phyloP scores from a whole-genome alignment of 2,329 filamentous ascomycete genomes.

The Apiospora rasikravindrae region DNA sequence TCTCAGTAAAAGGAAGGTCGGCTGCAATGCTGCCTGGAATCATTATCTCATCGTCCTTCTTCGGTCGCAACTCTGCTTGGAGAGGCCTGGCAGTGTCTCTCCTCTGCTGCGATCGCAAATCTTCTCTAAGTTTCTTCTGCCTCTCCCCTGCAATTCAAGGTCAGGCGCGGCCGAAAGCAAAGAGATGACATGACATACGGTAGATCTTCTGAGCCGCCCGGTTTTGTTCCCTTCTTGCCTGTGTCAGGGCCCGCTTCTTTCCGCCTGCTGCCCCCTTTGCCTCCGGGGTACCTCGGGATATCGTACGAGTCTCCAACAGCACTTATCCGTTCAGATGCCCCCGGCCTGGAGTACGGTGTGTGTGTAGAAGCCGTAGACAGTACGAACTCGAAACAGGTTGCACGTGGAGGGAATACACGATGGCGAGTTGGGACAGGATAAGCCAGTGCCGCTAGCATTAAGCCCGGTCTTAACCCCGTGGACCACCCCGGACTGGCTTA shows the following conservation, averaged over 20 bases:
- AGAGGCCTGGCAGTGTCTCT: not conserved
- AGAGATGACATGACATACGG: constrained; percentile 29
- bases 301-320: not conserved
- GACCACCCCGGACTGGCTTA: not conserved
- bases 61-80: not conserved
- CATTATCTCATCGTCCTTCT: not conserved
- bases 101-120: not conserved
- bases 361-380: not conserved
- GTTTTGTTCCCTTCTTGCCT: constrained; percentile 45
- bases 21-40: not conserved
- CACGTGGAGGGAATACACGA: not conserved
- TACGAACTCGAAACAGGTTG: no score
- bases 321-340: not conserved
- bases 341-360: not conserved
- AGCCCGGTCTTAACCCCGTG: constrained; percentile 15
- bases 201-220: constrained; percentile 41
- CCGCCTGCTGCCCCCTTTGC: not conserved
- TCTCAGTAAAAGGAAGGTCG: not conserved
- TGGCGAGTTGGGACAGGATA: not conserved
- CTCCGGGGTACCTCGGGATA: not conserved
- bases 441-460: not conserved
- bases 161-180: not conserved
- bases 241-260: constrained; percentile 41
- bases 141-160: not conserved
- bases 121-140: not conserved